A percentile compares a stretch with the other conserved stretches of the same genome.
Evolutionary conservation across 2,329 filamentous ascomycete genomes (phyloP).

Genomic region (Aspergillus flavus): DNA sequence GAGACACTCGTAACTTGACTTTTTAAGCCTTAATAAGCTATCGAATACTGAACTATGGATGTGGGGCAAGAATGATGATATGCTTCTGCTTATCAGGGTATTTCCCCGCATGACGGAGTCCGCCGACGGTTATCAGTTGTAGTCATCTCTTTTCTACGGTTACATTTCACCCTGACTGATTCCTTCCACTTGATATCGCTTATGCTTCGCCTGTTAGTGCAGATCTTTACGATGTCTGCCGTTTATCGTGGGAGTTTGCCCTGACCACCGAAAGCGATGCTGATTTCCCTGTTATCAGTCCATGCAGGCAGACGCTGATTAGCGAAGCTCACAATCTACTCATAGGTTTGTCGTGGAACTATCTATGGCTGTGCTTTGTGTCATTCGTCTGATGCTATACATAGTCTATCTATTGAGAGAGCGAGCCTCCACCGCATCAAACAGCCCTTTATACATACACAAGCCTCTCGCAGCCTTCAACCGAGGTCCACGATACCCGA

Average conservation of each 20-base stretch:
- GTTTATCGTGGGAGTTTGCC: not conserved
- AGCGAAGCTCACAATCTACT: too few species aligned
- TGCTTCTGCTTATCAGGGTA: not conserved
- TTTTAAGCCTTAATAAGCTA: not conserved
- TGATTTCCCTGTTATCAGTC: too few species aligned
- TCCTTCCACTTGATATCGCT: not conserved
- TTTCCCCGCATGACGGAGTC: not conserved
- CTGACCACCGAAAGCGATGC: too few species aligned
- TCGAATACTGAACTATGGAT: not conserved
- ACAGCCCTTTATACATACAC: too few species aligned
- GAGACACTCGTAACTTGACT: not conserved
- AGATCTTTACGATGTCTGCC: not conserved
- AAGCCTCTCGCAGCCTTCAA: too few species aligned
- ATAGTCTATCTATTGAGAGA: too few species aligned
- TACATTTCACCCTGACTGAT: not conserved
- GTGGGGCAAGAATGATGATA: not conserved
- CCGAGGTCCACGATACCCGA: too few species aligned
- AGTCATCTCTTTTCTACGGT: not conserved
- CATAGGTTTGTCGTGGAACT: too few species aligned
- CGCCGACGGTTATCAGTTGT: not conserved
- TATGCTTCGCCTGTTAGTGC: not conserved
- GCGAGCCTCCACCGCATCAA: too few species aligned
- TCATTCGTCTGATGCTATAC: too few species aligned
- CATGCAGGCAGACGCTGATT: too few species aligned
- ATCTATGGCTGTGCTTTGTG: too few species aligned